Percentiles rank a stretch among this genome's conserved stretches.
phyloP scores from a whole-genome alignment of 1,284 basidiomycete genomes.

The Cryptococcus sp. region DNA sequence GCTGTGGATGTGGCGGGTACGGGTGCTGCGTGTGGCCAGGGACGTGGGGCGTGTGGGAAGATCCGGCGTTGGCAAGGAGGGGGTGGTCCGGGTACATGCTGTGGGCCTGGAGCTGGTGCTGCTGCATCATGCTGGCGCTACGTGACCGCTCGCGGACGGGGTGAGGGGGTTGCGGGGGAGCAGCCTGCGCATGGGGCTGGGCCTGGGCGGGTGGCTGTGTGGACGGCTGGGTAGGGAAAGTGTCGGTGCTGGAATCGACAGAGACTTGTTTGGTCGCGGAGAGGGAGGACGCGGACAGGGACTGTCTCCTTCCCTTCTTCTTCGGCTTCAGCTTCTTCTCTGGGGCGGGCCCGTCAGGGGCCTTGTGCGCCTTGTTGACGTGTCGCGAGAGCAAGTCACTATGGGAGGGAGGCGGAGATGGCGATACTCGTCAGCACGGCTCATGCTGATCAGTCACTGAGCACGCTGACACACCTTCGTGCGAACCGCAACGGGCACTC shows the following conservation, averaged over 20 bases:
- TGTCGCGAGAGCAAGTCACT: conserved; percentile 83
- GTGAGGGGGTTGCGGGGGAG: not conserved
- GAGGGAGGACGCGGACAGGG: conserved; percentile 19
- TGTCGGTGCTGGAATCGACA: not conserved
- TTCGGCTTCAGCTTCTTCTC: conserved; percentile 21
- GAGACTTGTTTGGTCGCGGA: not conserved
- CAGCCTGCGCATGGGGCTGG: not conserved
- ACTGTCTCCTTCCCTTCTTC: conserved; percentile 39
- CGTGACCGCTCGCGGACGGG: conserved; percentile 10
- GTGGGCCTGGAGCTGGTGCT: conserved; percentile 31
- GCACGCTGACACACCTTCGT: conserved; percentile 66
- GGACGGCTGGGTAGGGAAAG: not conserved
- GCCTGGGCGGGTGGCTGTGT: too few species aligned
- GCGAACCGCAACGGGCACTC: conserved; percentile 87
- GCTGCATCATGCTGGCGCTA: conserved; percentile 11
- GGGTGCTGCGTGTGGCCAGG: not conserved
- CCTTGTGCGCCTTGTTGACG: conserved; percentile 76
- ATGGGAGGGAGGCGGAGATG: conserved; percentile 1
- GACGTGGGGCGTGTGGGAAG: not conserved
- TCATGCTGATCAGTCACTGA: too few species aligned
- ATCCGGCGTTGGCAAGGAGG: conserved; percentile 16
- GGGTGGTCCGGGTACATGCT: conserved; percentile 46
- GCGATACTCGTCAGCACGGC: not conserved
- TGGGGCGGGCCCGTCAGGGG: conserved; percentile 56
- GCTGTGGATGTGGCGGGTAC: not conserved